These are phyloP conservation scores for Mesembryanthemum crystallinum DNA, from an alignment of 148 eudicot species.

Conservation along the genomic window DNA sequence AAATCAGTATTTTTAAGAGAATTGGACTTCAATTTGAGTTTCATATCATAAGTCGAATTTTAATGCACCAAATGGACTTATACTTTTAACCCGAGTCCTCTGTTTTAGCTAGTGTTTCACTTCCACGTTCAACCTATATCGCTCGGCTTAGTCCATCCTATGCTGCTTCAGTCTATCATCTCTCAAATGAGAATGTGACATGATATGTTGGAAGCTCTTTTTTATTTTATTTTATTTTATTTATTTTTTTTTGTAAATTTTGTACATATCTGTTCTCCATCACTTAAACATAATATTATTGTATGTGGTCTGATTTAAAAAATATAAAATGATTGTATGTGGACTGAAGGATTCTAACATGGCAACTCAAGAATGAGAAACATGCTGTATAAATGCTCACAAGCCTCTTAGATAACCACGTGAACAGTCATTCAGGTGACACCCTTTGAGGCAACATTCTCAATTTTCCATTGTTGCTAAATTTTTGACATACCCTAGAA, in stretches of 20 bases:
- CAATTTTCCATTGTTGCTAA: not conserved
- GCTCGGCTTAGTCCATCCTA: not conserved
- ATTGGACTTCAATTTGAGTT: not conserved
- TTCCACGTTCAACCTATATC: no score
- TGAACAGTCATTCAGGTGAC: not conserved
- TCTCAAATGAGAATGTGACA: not conserved
- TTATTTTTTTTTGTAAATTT: not conserved
- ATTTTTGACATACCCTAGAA: not conserved
- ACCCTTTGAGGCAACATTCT: not conserved
- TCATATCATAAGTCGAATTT: not conserved
- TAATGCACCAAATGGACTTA: not conserved
- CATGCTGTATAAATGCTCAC: not conserved
- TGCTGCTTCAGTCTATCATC: not conserved
- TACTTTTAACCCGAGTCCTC: not conserved
- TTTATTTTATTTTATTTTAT: not conserved
- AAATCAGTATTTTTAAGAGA: not conserved
- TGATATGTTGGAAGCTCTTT: not conserved
- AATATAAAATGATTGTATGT: not conserved
- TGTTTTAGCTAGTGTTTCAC: not conserved
- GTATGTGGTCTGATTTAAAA: not conserved
- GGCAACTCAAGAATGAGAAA: slow-evolving; percentile 1
- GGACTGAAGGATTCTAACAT: not conserved
- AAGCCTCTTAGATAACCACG: not conserved
- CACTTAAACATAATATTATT: not conserved
- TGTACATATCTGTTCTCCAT: not conserved